Conservation (phyloP, 495 filamentous ascomycete genomes). For the Zalerion maritima region DNA sequence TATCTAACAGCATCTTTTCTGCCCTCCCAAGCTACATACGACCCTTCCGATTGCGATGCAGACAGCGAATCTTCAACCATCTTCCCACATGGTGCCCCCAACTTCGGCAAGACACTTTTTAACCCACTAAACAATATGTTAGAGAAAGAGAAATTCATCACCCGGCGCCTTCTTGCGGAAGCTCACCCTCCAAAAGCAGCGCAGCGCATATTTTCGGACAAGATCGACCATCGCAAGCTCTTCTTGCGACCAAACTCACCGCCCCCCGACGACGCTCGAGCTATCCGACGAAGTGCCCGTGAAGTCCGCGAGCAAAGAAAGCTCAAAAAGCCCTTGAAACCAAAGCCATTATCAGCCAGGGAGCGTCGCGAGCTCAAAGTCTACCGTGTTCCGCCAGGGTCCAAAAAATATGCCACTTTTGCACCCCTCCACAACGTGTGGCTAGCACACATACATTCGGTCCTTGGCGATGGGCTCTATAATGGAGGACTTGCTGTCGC, state of each 20-base stretch:
- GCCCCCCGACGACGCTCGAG: slow-evolving; percentile 45
- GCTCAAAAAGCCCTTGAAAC: slow-evolving; percentile 45
- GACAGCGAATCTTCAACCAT: not conserved
- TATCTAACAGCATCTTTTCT: no score
- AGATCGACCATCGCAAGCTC: slow-evolving; percentile 70
- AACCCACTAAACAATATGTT: no score
- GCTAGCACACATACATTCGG: slow-evolving; percentile 67
- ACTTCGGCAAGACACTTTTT: no score
- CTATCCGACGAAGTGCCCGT: slow-evolving; percentile 40
- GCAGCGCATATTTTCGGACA: slow-evolving; percentile 57
- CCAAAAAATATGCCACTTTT: slow-evolving; percentile 63
- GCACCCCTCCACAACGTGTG: slow-evolving; percentile 64
- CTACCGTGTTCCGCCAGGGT: slow-evolving; percentile 53
- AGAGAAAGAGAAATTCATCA: slow-evolving; percentile 32
- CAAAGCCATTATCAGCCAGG: slow-evolving; percentile 63
- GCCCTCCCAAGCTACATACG: no score
- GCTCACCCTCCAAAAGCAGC: slow-evolving; percentile 61
- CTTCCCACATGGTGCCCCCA: no score
- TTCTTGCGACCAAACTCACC: slow-evolving; percentile 60
- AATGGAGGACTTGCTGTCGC: slow-evolving; percentile 29
- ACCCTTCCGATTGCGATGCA: no score
- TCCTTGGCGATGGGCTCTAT: slow-evolving; percentile 39
- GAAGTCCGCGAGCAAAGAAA: slow-evolving; percentile 43
- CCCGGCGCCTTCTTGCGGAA: slow-evolving; percentile 51
- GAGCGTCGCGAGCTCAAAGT: slow-evolving; percentile 60